phyloP scores from a whole-genome alignment of 306 rosid species.

The Benincasa hispida region DNA sequence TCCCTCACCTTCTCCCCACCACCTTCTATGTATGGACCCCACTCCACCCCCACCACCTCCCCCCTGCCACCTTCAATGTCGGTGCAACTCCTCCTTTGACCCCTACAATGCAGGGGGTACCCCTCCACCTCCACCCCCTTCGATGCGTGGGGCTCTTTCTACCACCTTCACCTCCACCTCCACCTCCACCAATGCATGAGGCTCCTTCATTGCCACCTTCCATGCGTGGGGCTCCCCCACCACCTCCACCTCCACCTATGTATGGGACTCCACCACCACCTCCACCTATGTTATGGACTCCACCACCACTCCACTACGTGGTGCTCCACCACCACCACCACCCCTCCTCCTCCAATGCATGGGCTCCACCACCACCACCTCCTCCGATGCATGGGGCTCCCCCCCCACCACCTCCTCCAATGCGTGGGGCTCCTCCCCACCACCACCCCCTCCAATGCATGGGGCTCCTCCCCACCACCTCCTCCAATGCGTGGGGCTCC shows the following conservation, averaged over 20 bases:
- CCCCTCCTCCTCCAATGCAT: constrained; percentile 32
- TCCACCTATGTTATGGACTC: constrained; percentile 2
- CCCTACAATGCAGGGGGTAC: constrained; percentile 16
- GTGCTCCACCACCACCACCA: constrained; percentile 10
- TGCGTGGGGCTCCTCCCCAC: constrained; percentile 10
- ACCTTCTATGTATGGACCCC: neutral
- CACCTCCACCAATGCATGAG: constrained; percentile 4
- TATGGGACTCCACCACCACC: constrained; percentile 11
- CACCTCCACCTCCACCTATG: neutral
- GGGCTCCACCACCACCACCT: constrained; percentile 19
- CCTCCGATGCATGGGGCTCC: constrained; percentile 10
- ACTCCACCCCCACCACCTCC: constrained; percentile 32
- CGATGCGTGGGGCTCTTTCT: neutral
- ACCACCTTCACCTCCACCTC: neutral
- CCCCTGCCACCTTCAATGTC: constrained; percentile 15
- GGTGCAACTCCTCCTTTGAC: constrained; percentile 19
- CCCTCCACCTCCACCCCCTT: neutral
- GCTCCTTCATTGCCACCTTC: neutral
- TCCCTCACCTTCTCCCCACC: constrained; percentile 37
- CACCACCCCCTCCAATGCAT: neutral
- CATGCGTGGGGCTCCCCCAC: neutral
- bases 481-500: constrained; percentile 11
- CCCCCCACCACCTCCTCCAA: constrained; percentile 8
- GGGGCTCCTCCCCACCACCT: neutral
- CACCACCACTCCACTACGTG: constrained; percentile 12